These are phyloP conservation scores for Fusarium annulatum DNA, from an alignment of 2,329 filamentous ascomycete species.

Conservation along the genomic window DNA sequence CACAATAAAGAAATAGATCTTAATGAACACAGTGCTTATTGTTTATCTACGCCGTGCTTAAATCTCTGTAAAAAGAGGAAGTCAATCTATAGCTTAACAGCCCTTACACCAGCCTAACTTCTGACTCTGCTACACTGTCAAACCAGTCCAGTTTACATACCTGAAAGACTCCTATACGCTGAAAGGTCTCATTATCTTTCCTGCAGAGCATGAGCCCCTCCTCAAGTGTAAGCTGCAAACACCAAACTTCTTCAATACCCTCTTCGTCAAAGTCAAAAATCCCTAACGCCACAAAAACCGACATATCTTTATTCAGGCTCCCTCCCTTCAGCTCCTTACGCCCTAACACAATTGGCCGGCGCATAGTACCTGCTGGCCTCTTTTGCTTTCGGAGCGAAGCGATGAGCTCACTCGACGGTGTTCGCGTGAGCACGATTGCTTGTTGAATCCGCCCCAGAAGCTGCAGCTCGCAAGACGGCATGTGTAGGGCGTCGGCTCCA, in stretches of 20 bases:
- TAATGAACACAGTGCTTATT: too few relatives aligned
- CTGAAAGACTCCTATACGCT: slow-evolving; percentile 1
- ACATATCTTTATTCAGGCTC: not conserved
- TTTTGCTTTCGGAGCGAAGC: not conserved
- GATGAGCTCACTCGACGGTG: not conserved
- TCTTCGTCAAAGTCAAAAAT: slow-evolving; percentile 10
- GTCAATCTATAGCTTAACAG: too few relatives aligned
- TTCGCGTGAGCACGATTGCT: not conserved
- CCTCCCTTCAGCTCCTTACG: not conserved
- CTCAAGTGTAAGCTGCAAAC: not conserved
- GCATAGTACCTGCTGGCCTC: not conserved
- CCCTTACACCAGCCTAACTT: not conserved
- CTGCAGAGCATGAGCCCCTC: slow-evolving; percentile 1
- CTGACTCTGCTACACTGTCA: not conserved
- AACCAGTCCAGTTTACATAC: slow-evolving; percentile 2
- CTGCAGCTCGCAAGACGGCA: slow-evolving; percentile 19
- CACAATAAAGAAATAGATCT: not conserved
- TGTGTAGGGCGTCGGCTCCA: not conserved
- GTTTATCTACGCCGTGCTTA: too few relatives aligned
- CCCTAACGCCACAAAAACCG: not conserved
- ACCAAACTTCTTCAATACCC: not conserved
- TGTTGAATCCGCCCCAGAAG: not conserved
- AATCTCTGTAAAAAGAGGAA: too few relatives aligned
- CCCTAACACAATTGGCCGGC: not conserved
- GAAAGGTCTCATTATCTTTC: not conserved